A percentile compares a stretch with the other conserved stretches of the same genome.
These are phyloP conservation scores for Zymoseptoria passerinii DNA, from an alignment of 2,329 filamentous ascomycete species.

Conservation along the genomic window DNA sequence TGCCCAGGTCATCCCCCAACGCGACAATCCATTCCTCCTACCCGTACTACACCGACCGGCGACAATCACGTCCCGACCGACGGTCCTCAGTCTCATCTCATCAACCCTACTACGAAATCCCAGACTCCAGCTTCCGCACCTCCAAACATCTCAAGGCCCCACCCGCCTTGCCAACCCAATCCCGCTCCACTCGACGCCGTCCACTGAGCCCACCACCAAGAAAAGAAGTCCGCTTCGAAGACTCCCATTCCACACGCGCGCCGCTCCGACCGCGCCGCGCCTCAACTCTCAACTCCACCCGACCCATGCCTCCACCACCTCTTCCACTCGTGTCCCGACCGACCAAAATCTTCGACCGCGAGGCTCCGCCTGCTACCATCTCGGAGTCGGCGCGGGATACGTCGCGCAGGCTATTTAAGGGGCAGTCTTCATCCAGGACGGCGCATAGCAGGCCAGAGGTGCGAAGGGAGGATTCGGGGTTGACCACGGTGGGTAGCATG, in stretches of 20 bases:
- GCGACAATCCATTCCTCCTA: background rate
- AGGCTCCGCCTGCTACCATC: conserved; percentile 14
- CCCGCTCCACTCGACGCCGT: conserved; percentile 1
- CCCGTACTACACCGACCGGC: background rate
- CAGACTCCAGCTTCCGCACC: background rate
- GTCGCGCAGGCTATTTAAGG: conserved; percentile 9
- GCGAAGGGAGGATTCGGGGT: background rate
- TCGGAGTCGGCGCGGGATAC: conserved; percentile 15
- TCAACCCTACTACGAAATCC: background rate
- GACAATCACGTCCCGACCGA: background rate
- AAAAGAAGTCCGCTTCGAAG: conserved; percentile 16
- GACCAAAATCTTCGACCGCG: conserved; percentile 6
- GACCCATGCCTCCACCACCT: conserved; percentile 8
- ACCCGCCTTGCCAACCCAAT: background rate
- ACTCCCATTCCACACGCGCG: conserved; percentile 2
- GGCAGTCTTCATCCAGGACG: background rate
- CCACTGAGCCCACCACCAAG: conserved; percentile 4
- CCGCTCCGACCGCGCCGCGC: conserved; percentile 3
- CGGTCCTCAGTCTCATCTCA: background rate
- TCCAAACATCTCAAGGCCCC: background rate
- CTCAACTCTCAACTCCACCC: conserved; percentile 1
- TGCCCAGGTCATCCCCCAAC: background rate
- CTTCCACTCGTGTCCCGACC: background rate
- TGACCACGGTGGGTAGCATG: background rate
- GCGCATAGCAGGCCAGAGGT: background rate